These are phyloP conservation scores for Pseudogymnoascus sp. DNA, from an alignment of 2,329 filamentous ascomycete genomes.

Conservation along the genomic window DNA sequence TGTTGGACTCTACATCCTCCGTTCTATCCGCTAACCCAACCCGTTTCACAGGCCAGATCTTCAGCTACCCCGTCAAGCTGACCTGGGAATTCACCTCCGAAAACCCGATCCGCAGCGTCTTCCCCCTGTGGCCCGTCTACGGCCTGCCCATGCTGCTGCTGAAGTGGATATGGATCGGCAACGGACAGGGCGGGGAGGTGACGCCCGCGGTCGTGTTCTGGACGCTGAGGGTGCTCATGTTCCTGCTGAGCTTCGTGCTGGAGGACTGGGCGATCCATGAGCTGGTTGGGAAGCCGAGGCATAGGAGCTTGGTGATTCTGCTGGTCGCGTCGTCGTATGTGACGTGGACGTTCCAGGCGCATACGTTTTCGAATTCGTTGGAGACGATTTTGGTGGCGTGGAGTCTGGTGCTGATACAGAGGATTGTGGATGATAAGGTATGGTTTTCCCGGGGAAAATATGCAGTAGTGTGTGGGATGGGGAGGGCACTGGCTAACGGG, in stretches of 20 bases:
- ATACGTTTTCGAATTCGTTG: constrained; percentile 96
- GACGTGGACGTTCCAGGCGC: constrained; percentile 97
- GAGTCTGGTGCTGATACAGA: constrained; percentile 84
- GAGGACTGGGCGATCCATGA: constrained; percentile 98
- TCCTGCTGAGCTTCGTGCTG: constrained; percentile 86
- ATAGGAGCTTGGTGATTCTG: constrained; percentile 65
- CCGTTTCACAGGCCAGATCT: constrained; percentile 59
- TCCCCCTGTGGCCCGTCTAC: constrained; percentile 93
- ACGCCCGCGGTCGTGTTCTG: constrained; percentile 86
- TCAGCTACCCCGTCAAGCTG: constrained; percentile 77
- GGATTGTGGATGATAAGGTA: constrained; percentile 74
- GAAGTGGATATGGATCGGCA: constrained; percentile 85
- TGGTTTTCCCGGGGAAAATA: constrained; percentile 21
- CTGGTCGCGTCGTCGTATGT: constrained; percentile 94
- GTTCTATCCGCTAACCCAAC: constrained; percentile 11
- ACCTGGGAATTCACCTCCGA: constrained; percentile 96
- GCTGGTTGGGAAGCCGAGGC: constrained; percentile 65
- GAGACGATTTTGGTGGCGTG: constrained; percentile 90
- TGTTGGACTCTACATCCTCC: not conserved
- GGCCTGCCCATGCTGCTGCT: constrained; percentile 87
- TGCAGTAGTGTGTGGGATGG: not conserved
- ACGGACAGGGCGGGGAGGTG: constrained; percentile 66
- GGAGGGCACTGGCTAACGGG: not conserved
- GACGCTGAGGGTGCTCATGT: constrained; percentile 82
- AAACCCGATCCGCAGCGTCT: constrained; percentile 86